phyloP scores from a whole-genome alignment of 108 stramenopile genomes.

The Cylindrotheca closterium region DNA sequence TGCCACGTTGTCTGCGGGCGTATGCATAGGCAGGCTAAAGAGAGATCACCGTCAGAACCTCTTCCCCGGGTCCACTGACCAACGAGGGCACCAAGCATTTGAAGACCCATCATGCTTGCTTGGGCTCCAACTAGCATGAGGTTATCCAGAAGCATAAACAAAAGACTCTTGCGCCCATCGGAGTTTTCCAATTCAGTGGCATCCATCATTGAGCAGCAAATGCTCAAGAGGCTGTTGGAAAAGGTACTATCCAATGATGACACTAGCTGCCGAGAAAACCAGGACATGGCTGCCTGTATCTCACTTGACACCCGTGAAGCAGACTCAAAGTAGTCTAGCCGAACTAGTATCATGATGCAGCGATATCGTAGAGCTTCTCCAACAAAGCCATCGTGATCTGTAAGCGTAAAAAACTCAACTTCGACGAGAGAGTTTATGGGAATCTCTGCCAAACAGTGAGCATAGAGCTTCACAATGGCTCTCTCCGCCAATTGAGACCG shows the following conservation, averaged over 20 bases:
- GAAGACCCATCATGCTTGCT: conserved; percentile 28
- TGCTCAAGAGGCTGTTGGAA: conserved; percentile 16
- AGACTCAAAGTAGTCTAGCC: conserved; percentile 17
- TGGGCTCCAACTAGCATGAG: conserved; percentile 21
- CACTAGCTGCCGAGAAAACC: conserved; percentile 30
- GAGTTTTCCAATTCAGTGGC: conserved; percentile 16
- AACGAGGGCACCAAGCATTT: conserved; percentile 31
- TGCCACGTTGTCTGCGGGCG: conserved; percentile 16
- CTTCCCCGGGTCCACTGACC: conserved; percentile 17
- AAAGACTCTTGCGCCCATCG: conserved; percentile 17
- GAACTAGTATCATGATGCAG: conserved; percentile 30
- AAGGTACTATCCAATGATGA: conserved; percentile 18
- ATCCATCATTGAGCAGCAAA: conserved; percentile 26
- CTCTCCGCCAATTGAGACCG: conserved; percentile 1
- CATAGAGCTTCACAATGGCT: conserved; percentile 26
- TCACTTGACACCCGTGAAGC: conserved; percentile 32
- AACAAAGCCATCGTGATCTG: conserved; percentile 19
- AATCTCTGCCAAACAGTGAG: conserved; percentile 24
- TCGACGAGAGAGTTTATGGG: conserved; percentile 21
- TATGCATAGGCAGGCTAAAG: conserved; percentile 15
- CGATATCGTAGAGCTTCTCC: conserved; percentile 27
- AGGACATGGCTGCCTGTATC: conserved; percentile 25
- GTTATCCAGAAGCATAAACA: conserved; percentile 33
- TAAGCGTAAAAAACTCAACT: conserved; percentile 13
- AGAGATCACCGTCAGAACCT: conserved; percentile 34